A percentile compares a stretch with the other conserved stretches of the same genome.
Evolutionary conservation across 805 yeast species (phyloP).

Genomic region (Cephaloascus albidus): DNA sequence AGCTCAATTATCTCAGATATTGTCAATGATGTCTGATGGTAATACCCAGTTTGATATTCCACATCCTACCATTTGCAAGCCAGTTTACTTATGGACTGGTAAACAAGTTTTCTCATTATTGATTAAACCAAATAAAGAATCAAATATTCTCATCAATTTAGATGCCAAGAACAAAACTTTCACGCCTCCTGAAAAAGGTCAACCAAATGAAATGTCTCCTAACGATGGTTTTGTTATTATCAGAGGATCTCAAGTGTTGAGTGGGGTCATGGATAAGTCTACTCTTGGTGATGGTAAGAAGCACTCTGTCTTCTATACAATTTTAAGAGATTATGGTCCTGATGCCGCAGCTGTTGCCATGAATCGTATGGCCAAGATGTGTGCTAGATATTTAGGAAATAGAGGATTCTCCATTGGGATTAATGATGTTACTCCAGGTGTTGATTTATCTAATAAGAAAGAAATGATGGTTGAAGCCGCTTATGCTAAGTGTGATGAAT

Average conservation of each 20-base stretch:
- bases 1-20: conserved; percentile 70
- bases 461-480: conserved; percentile 88
- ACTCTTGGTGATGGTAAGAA: conserved; percentile 97
- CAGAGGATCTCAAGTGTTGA: conserved; percentile 77
- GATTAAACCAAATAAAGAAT: conserved; percentile 68
- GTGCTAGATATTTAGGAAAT: conserved; percentile 91
- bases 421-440: conserved; percentile 92
- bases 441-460: conserved; percentile 62
- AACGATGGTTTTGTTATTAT: conserved; percentile 92
- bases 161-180: conserved; percentile 94
- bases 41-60: conserved; percentile 83
- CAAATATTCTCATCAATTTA: conserved; percentile 79
- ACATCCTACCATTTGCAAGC: conserved; percentile 90
- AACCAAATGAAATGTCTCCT: conserved; percentile 91
- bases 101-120: conserved; percentile 87
- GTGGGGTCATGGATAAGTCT: conserved; percentile 97
- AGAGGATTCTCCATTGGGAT: conserved; percentile 97
- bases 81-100: conserved; percentile 91
- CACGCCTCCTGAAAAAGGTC: conserved; percentile 60
- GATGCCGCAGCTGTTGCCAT: conserved; percentile 91
- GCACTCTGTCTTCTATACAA: conserved; percentile 92
- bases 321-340: conserved; percentile 93
- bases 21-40: conserved; percentile 96
- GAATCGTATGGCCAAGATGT: conserved; percentile 98
- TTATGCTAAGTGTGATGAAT: conserved; percentile 82